phyloP scores from a whole-genome alignment of 805 yeast genomes.

The Candida ponderosae region DNA sequence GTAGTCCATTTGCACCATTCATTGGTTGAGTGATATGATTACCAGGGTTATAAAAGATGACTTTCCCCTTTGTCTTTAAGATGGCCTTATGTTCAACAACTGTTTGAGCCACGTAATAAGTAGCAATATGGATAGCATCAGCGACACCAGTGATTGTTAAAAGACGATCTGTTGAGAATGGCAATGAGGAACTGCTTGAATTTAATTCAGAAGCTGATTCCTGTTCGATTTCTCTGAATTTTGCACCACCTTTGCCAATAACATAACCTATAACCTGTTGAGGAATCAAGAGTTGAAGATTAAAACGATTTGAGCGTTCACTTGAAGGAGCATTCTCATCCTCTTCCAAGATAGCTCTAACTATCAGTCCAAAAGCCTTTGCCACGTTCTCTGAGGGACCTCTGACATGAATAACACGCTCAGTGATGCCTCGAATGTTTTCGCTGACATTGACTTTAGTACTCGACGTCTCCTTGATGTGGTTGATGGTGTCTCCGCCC shows the following conservation, averaged over 20 bases:
- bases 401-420: slow-evolving; percentile 63
- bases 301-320: slow-evolving; percentile 43
- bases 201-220: slow-evolving; percentile 68
- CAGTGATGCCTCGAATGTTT: slow-evolving; percentile 62
- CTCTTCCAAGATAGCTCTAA: slow-evolving; percentile 59
- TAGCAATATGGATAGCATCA: slow-evolving; percentile 81
- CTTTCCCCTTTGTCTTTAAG: slow-evolving; percentile 37
- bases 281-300: slow-evolving; percentile 60
- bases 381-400: slow-evolving; percentile 78
- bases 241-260: slow-evolving; percentile 69
- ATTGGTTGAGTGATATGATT: slow-evolving; percentile 5
- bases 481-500: slow-evolving; percentile 68
- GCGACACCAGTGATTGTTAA: slow-evolving; percentile 70
- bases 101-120: slow-evolving; percentile 65
- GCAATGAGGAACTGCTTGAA: slow-evolving; percentile 66
- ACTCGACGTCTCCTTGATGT: slow-evolving; percentile 52
- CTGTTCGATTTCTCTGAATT: slow-evolving; percentile 76
- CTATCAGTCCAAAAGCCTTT: slow-evolving; percentile 69
- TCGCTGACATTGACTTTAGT: slow-evolving; percentile 68
- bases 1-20: slow-evolving; percentile 3
- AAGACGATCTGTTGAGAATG: slow-evolving; percentile 71
- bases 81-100: slow-evolving; percentile 47
- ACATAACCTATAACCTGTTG: slow-evolving; percentile 75
- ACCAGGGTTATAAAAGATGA: slow-evolving; percentile 50
- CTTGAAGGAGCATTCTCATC: slow-evolving; percentile 57